Base-by-base conservation (phyloP, 768 basidiomycete genomes). In the Pisolithus albus region DNA sequence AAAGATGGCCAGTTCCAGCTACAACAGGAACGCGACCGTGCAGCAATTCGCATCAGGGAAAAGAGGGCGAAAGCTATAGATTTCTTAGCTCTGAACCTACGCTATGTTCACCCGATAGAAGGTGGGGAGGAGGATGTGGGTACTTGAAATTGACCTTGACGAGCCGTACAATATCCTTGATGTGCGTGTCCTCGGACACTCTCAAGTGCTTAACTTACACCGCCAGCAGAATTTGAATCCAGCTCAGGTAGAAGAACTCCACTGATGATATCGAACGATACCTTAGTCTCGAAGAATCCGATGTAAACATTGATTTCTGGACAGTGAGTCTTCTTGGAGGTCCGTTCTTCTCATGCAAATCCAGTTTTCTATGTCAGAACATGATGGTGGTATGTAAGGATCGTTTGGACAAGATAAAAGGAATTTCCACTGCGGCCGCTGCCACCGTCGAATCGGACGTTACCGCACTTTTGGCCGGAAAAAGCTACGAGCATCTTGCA, bases 61-160 rank as follows among this genome's bases (percentile, higher is more conserved):
- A 93, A 94, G 69, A 75, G 96, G 49, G 96, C 96, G 2, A 98
- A 98, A 64, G 96, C 96, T n/a, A 85, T 99, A 59, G 96, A 99
- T 66, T 98, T 95, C 70, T 71, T 99, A 56, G 92, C 94, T 43
- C 80, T 99, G 61, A 99, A 99, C 66, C 78, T 99, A 54, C 86
- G 91, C 55, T 98, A 97, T 69, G 88, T 92, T 28, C 84, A 86
- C 62, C 83, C 81, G 19, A 75, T 79, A 24, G 79, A 84, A 30
- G 79, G 83, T n/a, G 84, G 82, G 7, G 78, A 83, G 53, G 93
- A 93, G 21, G 91, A 91, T 52, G 81, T 86, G 42, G 93, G 92
- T n/a, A 24, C 77, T 99, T 47, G 96, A 99, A 69, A 96, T 98
- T 61, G 96, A 99, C 65, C 78, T 98, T 42, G 96, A 99, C 58